Evolutionary conservation across 108 stramenopile genomes (phyloP), one percentile per base, ranked within the genome.

Genomic region (Discostella stelligeroides): DNA sequence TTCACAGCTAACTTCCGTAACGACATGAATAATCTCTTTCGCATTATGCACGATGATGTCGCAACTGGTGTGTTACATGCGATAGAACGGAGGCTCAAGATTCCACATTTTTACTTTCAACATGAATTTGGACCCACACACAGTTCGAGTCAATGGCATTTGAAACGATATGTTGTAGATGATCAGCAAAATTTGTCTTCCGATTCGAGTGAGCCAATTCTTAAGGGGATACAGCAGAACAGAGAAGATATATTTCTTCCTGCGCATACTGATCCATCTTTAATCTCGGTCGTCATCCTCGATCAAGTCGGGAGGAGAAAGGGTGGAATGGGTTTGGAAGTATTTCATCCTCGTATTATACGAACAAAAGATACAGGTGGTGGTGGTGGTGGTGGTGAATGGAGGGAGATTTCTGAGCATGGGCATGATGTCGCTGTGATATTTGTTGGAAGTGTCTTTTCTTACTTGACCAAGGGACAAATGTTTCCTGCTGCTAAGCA

Each of bases 201-300:
- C 27, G 29, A 10, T 30, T 28, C 72, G 57, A 68, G 30, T 9
- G 48, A 34, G 46, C 50, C 14, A 20, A 50, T 0, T 20, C 17
- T 20, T 28, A 17, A 18, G 23, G 5, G 47, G 15, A 47, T n/a
- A 58, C 21, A 23, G 38, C 39, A 11, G 23, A 27, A 13, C 7
- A 72, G 66, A 27, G 80, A 66, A 34, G 63, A 73, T 2, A 75
- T 68, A 12, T 65, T 80, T 42, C 64, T 92, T 23, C 92, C 92
- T 0, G 71, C 78, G 56, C 93, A 94, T 60, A 94, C 93, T 0
- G 93, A 94, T 82, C 93, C 93, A 47, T 92, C 90, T 21, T 62
- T 94, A 30, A 84, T 94, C 39, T 90, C 88, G 12, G 80, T 94
- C 6, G 83, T 94, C 7, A 66, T 94, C 23, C 81, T 87, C 49